phyloP scores from a whole-genome alignment of 176 grass and related monocot species.

The Aegilops tauschii region DNA sequence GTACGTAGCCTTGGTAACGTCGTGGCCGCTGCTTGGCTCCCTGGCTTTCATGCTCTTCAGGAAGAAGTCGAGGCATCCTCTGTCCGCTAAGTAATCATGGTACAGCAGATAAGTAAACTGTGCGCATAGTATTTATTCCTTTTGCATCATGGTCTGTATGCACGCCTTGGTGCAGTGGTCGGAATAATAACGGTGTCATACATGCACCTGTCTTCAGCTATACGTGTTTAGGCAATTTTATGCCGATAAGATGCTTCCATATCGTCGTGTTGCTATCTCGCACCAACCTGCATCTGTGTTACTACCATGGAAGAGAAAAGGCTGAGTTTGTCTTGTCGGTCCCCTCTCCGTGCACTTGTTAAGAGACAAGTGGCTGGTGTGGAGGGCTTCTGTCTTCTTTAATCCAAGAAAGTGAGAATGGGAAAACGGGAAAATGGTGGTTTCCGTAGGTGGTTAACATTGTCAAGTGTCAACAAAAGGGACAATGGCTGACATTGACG shows the following conservation, averaged over 20 bases:
- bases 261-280: neutral
- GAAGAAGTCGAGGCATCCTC: slow-evolving; percentile 51
- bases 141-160: neutral
- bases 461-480: neutral
- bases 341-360: neutral
- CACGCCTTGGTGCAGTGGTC: neutral
- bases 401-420: slow-evolving; percentile 4
- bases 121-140: too few relatives aligned
- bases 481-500: neutral
- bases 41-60: slow-evolving; percentile 60
- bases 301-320: neutral
- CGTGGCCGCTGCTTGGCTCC: slow-evolving; percentile 82
- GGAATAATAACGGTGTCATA: neutral
- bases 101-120: too few relatives aligned
- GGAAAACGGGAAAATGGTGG: slow-evolving; percentile 21
- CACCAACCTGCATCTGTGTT: neutral
- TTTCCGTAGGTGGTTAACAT: neutral
- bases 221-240: neutral
- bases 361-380: neutral
- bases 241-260: neutral
- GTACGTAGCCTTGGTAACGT: slow-evolving; percentile 75
- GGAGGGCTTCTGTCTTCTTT: neutral
- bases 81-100: too few relatives aligned
- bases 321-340: neutral
- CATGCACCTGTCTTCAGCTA: neutral